Evolutionary conservation across 2,329 filamentous ascomycete genomes (phyloP).

Genomic region (Teratosphaeria gauchensis): DNA sequence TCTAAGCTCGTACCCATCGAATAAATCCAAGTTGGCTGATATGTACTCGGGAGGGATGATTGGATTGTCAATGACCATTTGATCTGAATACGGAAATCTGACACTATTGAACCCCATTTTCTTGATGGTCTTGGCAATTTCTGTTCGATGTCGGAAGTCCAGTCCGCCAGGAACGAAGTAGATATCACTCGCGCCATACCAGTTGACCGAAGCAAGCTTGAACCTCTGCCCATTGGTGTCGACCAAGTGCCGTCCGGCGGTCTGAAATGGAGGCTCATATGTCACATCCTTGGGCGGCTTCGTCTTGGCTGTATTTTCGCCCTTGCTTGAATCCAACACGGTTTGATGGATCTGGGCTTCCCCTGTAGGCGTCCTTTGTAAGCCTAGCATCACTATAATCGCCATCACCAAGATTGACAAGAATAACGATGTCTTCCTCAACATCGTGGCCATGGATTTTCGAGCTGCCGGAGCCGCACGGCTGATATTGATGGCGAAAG

Average conservation of each 20-base stretch:
- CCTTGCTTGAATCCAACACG: conserved; percentile 3
- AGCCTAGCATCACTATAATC: conserved; percentile 15
- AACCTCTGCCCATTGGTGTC: conserved; percentile 48
- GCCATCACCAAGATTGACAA: conserved; percentile 1
- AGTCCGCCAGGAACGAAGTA: conserved; percentile 55
- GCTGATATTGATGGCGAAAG: background rate
- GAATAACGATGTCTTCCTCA: background rate
- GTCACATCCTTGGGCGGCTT: conserved; percentile 6
- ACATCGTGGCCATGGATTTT: background rate
- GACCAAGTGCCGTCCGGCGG: conserved; percentile 51
- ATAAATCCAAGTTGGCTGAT: conserved; percentile 51
- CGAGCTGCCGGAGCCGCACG: background rate
- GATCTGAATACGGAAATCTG: conserved; percentile 58
- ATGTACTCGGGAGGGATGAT: conserved; percentile 43
- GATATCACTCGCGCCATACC: conserved; percentile 62
- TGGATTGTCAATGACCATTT: conserved; percentile 55
- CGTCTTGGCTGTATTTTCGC: conserved; percentile 1
- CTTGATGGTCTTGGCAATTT: conserved; percentile 52
- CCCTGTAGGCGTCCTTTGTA: conserved; percentile 16
- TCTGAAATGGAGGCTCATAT: conserved; percentile 50
- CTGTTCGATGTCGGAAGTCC: conserved; percentile 51
- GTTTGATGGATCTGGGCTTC: conserved; percentile 9
- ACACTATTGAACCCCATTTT: conserved; percentile 61
- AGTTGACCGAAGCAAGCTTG: conserved; percentile 57
- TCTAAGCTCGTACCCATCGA: conserved; percentile 19